Evolutionary conservation across 2,329 filamentous ascomycete genomes (phyloP).

Genomic region (Sclerotinia nivalis): DNA sequence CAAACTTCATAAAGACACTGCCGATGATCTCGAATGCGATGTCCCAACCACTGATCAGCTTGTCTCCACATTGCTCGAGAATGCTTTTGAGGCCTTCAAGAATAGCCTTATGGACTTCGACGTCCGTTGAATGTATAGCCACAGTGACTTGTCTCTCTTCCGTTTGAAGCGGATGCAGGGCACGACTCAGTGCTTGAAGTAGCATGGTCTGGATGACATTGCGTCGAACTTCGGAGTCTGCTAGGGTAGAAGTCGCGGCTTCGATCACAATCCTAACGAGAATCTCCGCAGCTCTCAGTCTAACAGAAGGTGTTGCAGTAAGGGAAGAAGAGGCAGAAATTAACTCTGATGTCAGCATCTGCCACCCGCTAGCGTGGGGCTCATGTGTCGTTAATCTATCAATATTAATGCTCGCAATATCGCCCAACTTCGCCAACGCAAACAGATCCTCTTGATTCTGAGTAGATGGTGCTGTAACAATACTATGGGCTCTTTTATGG

Average conservation of each 20-base stretch:
- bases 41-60: conserved; percentile 79
- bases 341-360: conserved; percentile 59
- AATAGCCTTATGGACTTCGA: conserved; percentile 77
- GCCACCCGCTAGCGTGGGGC: conserved; percentile 74
- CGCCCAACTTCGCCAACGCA: conserved; percentile 71
- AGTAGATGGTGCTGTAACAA: conserved; percentile 49
- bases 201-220: conserved; percentile 71
- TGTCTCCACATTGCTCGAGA: conserved; percentile 86
- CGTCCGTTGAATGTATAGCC: conserved; percentile 62
- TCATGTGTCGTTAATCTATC: conserved; percentile 69
- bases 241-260: conserved; percentile 56
- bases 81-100: conserved; percentile 80
- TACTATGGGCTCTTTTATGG: conserved; percentile 47
- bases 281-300: conserved; percentile 63
- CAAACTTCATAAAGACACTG: conserved; percentile 65
- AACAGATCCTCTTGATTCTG: conserved; percentile 65
- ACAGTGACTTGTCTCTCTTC: conserved; percentile 56
- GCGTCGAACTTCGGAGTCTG: conserved; percentile 52
- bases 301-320: conserved; percentile 52
- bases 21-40: conserved; percentile 82
- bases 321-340: conserved; percentile 52
- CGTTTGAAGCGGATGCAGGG: conserved; percentile 59
- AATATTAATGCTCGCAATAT: conserved; percentile 73
- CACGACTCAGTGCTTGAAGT: conserved; percentile 64
- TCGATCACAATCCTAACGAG: conserved; percentile 60